A percentile compares a stretch with the other conserved stretches of the same genome.
Evolutionary conservation across 345 rosid species (phyloP).

Genomic region (Euphorbia pulcherrima): DNA sequence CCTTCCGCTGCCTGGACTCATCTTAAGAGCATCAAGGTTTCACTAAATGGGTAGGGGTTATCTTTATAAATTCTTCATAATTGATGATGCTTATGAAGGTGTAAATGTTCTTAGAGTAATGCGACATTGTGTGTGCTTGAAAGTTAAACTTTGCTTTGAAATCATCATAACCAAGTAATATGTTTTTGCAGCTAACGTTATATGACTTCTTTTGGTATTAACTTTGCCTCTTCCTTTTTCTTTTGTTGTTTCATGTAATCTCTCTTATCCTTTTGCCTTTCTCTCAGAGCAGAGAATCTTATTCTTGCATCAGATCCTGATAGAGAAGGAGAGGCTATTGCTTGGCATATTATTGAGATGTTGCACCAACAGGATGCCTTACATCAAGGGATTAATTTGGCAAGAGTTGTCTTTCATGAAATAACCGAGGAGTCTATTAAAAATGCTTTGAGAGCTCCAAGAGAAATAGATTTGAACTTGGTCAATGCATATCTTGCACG

Average conservation of each 20-base stretch:
- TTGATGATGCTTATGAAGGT: slow-evolving; percentile 5
- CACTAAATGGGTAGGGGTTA: slow-evolving; percentile 61
- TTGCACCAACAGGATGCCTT: slow-evolving; percentile 90
- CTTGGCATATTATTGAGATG: slow-evolving; percentile 99
- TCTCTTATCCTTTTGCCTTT: slow-evolving; percentile 37
- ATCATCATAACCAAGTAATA: background rate
- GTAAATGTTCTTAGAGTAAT: background rate
- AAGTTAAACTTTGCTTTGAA: background rate
- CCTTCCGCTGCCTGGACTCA: slow-evolving; percentile 95
- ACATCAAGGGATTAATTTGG: slow-evolving; percentile 56
- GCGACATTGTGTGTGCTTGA: background rate
- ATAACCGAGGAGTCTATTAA: slow-evolving; percentile 90
- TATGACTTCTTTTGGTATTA: slow-evolving; percentile 4
- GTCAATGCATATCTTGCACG: slow-evolving; percentile 95
- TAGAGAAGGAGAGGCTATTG: slow-evolving; percentile 99
- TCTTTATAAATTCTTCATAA: background rate
- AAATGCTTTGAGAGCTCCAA: slow-evolving; percentile 71
- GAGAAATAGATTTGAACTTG: slow-evolving; percentile 76
- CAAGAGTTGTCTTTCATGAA: slow-evolving; percentile 93
- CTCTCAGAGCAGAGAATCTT: slow-evolving; percentile 87
- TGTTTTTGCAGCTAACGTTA: slow-evolving; percentile 2
- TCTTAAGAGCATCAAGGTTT: slow-evolving; percentile 91
- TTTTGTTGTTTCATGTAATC: slow-evolving; percentile 19
- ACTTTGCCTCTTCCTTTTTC: slow-evolving; percentile 7
- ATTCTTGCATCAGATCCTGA: slow-evolving; percentile 99